Percentiles rank a stretch among this genome's conserved stretches.
Evolutionary conservation across 1,284 basidiomycete species (phyloP).

Genomic region (Cryptococcus sp.): DNA sequence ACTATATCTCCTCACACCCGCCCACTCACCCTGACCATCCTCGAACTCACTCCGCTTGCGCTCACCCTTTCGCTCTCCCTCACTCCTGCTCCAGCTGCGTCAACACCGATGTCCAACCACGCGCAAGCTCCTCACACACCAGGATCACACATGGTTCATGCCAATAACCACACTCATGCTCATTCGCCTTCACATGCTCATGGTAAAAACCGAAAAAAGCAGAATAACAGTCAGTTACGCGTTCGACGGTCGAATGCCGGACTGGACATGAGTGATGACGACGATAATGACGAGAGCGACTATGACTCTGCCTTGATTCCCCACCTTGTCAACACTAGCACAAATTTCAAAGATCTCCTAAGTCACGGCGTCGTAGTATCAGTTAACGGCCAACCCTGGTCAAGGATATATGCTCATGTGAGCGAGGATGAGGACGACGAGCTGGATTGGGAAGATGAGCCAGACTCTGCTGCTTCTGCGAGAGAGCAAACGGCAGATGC

Average conservation of each 20-base stretch:
- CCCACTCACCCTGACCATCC: slow-evolving; percentile 49
- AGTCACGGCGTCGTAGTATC: slow-evolving; percentile 51
- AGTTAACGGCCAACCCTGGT: slow-evolving; percentile 52
- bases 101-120: slow-evolving; percentile 1
- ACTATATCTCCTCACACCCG: slow-evolving; percentile 48
- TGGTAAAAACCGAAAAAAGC: slow-evolving; percentile 5
- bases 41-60: slow-evolving; percentile 52
- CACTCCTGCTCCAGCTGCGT: slow-evolving; percentile 22
- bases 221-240: slow-evolving; percentile 2
- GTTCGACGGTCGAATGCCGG: slow-evolving; percentile 5
- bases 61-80: slow-evolving; percentile 51
- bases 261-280: slow-evolving; percentile 40
- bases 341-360: slow-evolving; percentile 49
- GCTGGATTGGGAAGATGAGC: slow-evolving; percentile 26
- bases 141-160: slow-evolving; percentile 22
- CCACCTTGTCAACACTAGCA: slow-evolving; percentile 19
- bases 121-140: slow-evolving; percentile 6
- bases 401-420: slow-evolving; percentile 51
- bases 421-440: slow-evolving; percentile 44
- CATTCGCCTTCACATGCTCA: slow-evolving; percentile 4
- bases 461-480: slow-evolving; percentile 15
- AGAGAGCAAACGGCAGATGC: slow-evolving; percentile 9
- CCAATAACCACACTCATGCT: slow-evolving; percentile 20
- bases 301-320: slow-evolving; percentile 14
- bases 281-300: slow-evolving; percentile 35